These are phyloP conservation scores for Candida tammaniensis DNA, from an alignment of 805 yeast genomes.

Conservation along the genomic window DNA sequence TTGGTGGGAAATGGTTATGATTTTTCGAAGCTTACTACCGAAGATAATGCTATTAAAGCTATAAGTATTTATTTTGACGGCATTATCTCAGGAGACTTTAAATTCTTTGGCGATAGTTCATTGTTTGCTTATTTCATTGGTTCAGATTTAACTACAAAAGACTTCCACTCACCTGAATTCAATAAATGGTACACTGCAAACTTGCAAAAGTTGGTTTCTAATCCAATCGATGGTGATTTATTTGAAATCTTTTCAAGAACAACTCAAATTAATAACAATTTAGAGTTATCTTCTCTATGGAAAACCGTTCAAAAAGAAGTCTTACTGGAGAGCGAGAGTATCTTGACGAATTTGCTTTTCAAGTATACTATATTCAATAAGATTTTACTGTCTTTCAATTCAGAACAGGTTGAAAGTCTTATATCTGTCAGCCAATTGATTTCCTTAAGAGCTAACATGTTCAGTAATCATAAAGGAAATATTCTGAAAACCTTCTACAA, in stretches of 20 bases:
- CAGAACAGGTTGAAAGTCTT: slow-evolving; percentile 3
- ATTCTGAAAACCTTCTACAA: slow-evolving; percentile 36
- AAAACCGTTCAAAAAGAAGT: slow-evolving; percentile 8
- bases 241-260: slow-evolving; percentile 9
- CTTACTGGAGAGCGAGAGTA: slow-evolving; percentile 16
- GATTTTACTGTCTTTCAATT: slow-evolving; percentile 7
- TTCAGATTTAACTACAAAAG: slow-evolving; percentile 9
- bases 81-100: slow-evolving; percentile 1
- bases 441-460: too few species aligned
- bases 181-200: slow-evolving; percentile 1
- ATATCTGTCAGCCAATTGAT: too few species aligned
- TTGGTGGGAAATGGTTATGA: slow-evolving; percentile 10
- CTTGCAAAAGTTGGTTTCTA: slow-evolving; percentile 2
- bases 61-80: slow-evolving; percentile 6
- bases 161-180: slow-evolving; percentile 1
- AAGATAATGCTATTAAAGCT: slow-evolving; percentile 4
- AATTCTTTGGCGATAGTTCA: neutral
- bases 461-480: slow-evolving; percentile 8
- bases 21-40: slow-evolving; percentile 1
- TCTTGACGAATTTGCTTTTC: slow-evolving; percentile 15
- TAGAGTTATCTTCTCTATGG: slow-evolving; percentile 9
- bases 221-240: slow-evolving; percentile 3
- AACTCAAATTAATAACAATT: neutral
- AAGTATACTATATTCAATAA: slow-evolving; percentile 30
- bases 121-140: slow-evolving; percentile 13